Evolutionary conservation across 169 alveolate genomes (phyloP).

Genomic region (Eimeria maxima): DNA sequence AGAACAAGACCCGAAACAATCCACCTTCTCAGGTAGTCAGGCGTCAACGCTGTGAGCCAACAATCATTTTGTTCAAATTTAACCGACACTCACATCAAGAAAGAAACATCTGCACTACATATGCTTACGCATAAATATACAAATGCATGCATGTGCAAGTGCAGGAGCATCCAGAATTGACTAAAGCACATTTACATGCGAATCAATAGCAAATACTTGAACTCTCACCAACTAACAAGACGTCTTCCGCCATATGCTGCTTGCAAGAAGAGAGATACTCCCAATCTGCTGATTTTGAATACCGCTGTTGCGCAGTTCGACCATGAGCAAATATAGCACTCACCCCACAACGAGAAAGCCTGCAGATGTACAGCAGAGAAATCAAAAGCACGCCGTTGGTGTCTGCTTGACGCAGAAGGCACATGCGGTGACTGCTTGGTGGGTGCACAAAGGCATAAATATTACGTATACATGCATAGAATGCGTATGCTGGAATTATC

Average conservation of each 20-base stretch:
- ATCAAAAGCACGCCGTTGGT: not conserved
- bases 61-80: too few species aligned
- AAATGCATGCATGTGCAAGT: too few species aligned
- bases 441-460: not conserved
- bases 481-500: not conserved
- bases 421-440: too few species aligned
- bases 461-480: not conserved
- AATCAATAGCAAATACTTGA: too few species aligned
- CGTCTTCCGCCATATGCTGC: constrained; percentile 43
- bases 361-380: not conserved
- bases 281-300: constrained; percentile 91
- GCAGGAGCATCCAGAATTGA: too few species aligned
- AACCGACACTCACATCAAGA: too few species aligned
- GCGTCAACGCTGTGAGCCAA: too few species aligned
- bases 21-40: too few species aligned
- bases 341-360: constrained; percentile 85
- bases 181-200: too few species aligned
- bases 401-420: not conserved
- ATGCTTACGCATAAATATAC: too few species aligned
- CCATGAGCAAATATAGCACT: constrained; percentile 89
- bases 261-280: constrained; percentile 86
- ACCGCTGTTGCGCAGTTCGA: constrained; percentile 91
- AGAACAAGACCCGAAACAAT: too few species aligned
- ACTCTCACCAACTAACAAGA: not conserved
- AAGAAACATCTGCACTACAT: too few species aligned